These are phyloP conservation scores for Diospyros lotus DNA, from an alignment of 148 eudicot species.

Conservation along the genomic window DNA sequence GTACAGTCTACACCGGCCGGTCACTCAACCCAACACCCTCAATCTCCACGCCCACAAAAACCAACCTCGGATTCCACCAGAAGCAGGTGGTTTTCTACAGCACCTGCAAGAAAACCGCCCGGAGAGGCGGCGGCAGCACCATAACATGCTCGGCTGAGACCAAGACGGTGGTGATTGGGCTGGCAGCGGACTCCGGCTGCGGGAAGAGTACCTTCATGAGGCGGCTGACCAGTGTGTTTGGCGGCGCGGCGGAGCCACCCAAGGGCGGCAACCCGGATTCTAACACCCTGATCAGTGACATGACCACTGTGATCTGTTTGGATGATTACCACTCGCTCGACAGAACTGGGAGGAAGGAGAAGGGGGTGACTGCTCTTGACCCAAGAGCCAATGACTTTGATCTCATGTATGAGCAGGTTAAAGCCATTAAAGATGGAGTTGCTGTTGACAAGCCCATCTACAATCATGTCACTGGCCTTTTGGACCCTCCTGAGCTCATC, in stretches of 20 bases:
- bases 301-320: slow-evolving; percentile 85
- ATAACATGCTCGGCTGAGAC: slow-evolving; percentile 57
- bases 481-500: slow-evolving; percentile 91
- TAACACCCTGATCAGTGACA: slow-evolving; percentile 85
- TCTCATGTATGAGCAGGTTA: slow-evolving; percentile 97
- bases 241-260: slow-evolving; percentile 94
- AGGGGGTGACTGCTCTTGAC: slow-evolving; percentile 96
- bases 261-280: slow-evolving; percentile 95
- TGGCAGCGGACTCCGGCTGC: slow-evolving; percentile 97
- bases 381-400: slow-evolving; percentile 89
- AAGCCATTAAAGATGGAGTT: slow-evolving; percentile 68
- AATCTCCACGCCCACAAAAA: slow-evolving; percentile 42
- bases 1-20: slow-evolving; percentile 64
- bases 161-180: slow-evolving; percentile 74
- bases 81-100: slow-evolving; percentile 57
- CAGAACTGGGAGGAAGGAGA: slow-evolving; percentile 76
- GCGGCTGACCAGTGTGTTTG: slow-evolving; percentile 87
- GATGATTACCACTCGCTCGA: slow-evolving; percentile 95
- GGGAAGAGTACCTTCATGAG: slow-evolving; percentile 99
- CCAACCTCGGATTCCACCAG: slow-evolving; percentile 63
- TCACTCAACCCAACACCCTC: slow-evolving; percentile 45
- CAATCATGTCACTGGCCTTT: slow-evolving; percentile 83
- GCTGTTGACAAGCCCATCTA: slow-evolving; percentile 89
- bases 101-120: slow-evolving; percentile 21
- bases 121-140: slow-evolving; percentile 8